phyloP scores from a whole-genome alignment of 1,284 basidiomycete species.

The Pseudomicrostroma phylloplanum region DNA sequence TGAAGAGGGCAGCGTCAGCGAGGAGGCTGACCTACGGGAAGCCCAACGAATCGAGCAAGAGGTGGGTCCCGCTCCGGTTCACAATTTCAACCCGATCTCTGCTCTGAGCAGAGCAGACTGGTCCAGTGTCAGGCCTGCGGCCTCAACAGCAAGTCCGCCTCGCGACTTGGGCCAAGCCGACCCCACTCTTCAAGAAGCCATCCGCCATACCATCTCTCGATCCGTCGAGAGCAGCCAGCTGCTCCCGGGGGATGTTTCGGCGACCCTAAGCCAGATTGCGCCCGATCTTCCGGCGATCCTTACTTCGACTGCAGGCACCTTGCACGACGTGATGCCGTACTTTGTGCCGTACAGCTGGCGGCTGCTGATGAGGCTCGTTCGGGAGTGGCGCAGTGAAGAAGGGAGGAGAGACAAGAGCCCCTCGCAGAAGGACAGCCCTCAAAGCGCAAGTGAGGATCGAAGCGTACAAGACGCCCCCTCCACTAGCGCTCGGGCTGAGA shows the following conservation, averaged over 20 bases:
- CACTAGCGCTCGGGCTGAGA: too few species aligned
- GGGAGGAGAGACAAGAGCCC: too few species aligned
- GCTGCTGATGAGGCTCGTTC: background rate
- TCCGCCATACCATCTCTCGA: background rate
- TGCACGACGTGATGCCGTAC: conserved; percentile 5
- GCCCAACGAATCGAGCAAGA: background rate
- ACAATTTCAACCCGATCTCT: background rate
- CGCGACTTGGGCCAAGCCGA: background rate
- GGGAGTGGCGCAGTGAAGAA: background rate
- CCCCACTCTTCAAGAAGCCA: background rate
- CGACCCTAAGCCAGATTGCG: background rate
- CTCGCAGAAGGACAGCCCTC: too few species aligned
- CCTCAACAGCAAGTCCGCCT: background rate
- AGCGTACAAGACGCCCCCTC: too few species aligned
- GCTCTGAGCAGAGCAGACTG: conserved; percentile 1
- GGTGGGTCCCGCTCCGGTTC: background rate
- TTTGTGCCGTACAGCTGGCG: conserved; percentile 6
- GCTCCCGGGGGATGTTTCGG: background rate
- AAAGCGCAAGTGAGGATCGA: too few species aligned
- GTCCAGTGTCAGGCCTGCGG: background rate
- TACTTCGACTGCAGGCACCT: background rate
- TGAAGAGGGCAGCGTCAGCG: background rate
- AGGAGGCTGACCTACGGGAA: background rate
- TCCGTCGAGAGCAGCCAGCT: background rate
- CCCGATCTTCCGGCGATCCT: background rate